Evolutionary conservation across 495 filamentous ascomycete species (phyloP).

Genomic region (Aspergillus sclerotioniger): DNA sequence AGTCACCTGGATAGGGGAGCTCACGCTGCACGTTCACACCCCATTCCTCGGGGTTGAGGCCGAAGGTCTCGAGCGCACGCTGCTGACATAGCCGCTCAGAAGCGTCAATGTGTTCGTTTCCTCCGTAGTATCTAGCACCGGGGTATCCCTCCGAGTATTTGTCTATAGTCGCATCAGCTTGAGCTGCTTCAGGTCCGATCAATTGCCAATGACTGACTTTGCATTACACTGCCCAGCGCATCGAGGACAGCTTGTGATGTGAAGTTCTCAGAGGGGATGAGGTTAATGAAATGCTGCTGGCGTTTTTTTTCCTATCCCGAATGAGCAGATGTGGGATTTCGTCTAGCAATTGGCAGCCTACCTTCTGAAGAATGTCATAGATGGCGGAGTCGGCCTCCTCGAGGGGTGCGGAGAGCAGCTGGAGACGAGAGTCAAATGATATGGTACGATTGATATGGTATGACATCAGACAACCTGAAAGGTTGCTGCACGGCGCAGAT

Average conservation of each 20-base stretch:
- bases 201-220: constrained; percentile 59
- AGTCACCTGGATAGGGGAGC: constrained; percentile 22
- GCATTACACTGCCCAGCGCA: constrained; percentile 96
- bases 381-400: constrained; percentile 84
- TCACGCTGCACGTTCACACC: constrained; percentile 95
- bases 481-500: not conserved
- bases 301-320: constrained; percentile 78
- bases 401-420: constrained; percentile 79
- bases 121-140: constrained; percentile 94
- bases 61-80: constrained; percentile 83
- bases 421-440: constrained; percentile 7
- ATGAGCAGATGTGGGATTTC: not conserved
- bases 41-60: constrained; percentile 82
- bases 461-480: constrained; percentile 1
- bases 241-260: constrained; percentile 96
- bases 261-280: constrained; percentile 99
- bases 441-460: constrained; percentile 1
- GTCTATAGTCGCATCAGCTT: constrained; percentile 49
- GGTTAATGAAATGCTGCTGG: constrained; percentile 97
- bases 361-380: constrained; percentile 85
- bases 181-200: constrained; percentile 12
- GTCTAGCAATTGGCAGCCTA: constrained; percentile 34
- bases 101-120: constrained; percentile 93
- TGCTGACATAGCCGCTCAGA: constrained; percentile 86
- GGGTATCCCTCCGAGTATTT: constrained; percentile 99